Percentiles rank a stretch among this genome's conserved stretches.
phyloP scores from a whole-genome alignment of 2,329 filamentous ascomycete species.

The Nemania sp. region DNA sequence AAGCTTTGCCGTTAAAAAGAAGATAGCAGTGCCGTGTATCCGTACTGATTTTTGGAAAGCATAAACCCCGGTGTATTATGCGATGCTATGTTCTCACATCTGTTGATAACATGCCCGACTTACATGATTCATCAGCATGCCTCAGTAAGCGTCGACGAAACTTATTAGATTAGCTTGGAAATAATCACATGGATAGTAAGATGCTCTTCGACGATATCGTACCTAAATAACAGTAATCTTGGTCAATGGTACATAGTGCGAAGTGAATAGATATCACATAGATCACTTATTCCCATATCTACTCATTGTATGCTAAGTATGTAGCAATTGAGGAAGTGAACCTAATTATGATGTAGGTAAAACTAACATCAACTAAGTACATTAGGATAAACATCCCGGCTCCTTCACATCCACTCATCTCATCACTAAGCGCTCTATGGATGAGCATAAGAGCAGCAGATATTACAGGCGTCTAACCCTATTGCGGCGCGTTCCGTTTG shows the following conservation, averaged over 20 bases:
- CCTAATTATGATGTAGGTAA: conserved; percentile 1
- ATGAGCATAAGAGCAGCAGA: conserved; percentile 14
- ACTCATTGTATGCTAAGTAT: background rate
- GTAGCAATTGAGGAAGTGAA: conserved; percentile 10
- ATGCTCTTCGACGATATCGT: too few species aligned
- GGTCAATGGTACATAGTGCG: background rate
- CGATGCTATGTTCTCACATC: too few species aligned
- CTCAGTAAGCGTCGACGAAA: background rate
- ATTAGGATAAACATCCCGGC: conserved; percentile 14
- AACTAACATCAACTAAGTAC: background rate
- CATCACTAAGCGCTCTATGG: background rate
- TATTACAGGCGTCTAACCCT: conserved; percentile 12
- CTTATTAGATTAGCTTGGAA: background rate
- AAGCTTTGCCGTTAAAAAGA: background rate
- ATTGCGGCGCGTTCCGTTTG: conserved; percentile 1
- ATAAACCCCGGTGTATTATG: background rate
- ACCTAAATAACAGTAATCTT: background rate
- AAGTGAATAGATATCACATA: background rate
- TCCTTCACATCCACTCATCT: conserved; percentile 3
- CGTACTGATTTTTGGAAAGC: background rate
- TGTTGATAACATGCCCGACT: too few species aligned
- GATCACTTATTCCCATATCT: background rate
- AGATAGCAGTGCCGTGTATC: background rate
- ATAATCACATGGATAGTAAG: background rate
- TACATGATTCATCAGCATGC: background rate